Conservation (phyloP, 2,329 filamentous ascomycete species). For the Mycosphaerella sp. region DNA sequence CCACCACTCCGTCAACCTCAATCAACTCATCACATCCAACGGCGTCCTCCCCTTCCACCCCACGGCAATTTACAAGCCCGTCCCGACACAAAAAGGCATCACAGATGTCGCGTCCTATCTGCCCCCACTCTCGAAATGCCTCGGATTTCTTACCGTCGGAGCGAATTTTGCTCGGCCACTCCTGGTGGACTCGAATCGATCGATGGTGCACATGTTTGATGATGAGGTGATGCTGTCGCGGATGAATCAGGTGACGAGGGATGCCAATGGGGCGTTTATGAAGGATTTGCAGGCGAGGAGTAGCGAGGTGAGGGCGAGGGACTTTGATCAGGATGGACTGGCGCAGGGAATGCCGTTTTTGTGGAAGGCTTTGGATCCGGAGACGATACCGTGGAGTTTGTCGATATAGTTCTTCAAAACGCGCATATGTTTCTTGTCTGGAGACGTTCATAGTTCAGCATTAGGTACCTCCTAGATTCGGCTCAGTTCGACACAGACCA, state of each 20-base stretch:
- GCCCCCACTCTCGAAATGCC: constrained; percentile 30
- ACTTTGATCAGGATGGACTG: constrained; percentile 41
- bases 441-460: neutral
- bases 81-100: constrained; percentile 39
- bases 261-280: constrained; percentile 36
- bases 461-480: no score
- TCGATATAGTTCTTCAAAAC: constrained; percentile 10
- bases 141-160: constrained; percentile 37
- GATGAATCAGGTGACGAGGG: constrained; percentile 31
- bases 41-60: constrained; percentile 41
- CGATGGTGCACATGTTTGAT: constrained; percentile 41
- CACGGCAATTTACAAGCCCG: constrained; percentile 36
- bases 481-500: no score
- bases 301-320: constrained; percentile 33
- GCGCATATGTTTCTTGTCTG: neutral
- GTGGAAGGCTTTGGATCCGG: constrained; percentile 34
- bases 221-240: constrained; percentile 32
- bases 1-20: constrained; percentile 43
- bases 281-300: constrained; percentile 38
- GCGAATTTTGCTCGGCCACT: constrained; percentile 40
- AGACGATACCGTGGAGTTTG: constrained; percentile 20
- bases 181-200: constrained; percentile 34
- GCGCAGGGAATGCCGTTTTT: constrained; percentile 46
- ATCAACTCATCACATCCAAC: constrained; percentile 35
- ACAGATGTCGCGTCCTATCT: constrained; percentile 30